Conservation (phyloP, 148 eudicot genomes). For the Talinum fruticosum region DNA sequence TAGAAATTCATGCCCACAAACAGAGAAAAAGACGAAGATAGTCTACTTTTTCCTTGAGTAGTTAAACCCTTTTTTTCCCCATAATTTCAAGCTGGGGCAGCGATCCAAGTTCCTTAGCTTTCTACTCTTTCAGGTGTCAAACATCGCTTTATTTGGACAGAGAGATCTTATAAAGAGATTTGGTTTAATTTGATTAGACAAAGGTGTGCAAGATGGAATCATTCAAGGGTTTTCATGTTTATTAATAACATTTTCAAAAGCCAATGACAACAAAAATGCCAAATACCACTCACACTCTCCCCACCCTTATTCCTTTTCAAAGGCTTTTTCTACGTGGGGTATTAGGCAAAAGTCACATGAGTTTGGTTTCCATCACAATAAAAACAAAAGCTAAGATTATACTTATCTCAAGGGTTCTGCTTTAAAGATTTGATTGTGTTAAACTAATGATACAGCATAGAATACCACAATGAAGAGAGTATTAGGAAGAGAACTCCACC, state of each 20-base stretch:
- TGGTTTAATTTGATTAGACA: constrained; percentile 43
- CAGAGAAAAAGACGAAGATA: not conserved
- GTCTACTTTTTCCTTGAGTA: constrained; percentile 8
- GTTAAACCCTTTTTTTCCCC: not conserved
- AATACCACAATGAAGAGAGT: constrained; percentile 24
- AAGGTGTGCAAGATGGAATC: constrained; percentile 27
- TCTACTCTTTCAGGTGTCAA: constrained; percentile 30
- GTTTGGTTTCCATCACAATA: constrained; percentile 35
- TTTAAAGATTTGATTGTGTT: constrained; percentile 42
- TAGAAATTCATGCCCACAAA: constrained; percentile 12
- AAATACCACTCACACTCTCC: constrained; percentile 19
- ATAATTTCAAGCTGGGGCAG: not conserved
- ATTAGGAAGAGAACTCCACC: constrained; percentile 29
- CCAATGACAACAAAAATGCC: constrained; percentile 26
- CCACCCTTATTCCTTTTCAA: constrained; percentile 17
- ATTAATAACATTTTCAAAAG: constrained; percentile 7
- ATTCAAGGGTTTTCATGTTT: constrained; percentile 10
- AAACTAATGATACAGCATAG: constrained; percentile 31
- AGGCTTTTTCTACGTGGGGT: constrained; percentile 18
- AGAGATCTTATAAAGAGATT: constrained; percentile 51
- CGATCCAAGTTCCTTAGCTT: constrained; percentile 5
- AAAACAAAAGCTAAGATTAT: constrained; percentile 33
- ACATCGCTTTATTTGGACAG: constrained; percentile 28
- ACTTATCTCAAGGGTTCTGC: constrained; percentile 34
- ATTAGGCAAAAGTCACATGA: constrained; percentile 26